Base-by-base conservation (phyloP, 208 protist species). In the Endotrypanum monterogeii region DNA sequence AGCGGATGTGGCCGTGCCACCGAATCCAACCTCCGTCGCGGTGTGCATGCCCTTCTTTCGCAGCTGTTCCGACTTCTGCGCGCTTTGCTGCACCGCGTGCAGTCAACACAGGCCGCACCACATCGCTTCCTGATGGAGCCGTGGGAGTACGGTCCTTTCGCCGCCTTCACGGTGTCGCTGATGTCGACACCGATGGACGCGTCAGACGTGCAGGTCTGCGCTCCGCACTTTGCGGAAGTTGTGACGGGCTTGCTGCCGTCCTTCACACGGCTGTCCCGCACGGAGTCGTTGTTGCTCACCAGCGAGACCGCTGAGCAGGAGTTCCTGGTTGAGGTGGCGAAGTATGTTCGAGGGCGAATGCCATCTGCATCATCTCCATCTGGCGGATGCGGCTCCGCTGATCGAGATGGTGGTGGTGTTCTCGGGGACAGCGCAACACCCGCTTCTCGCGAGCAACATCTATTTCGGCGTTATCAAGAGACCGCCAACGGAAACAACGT, bases 41-140 rank as follows among this genome's bases (percentile, higher is more conserved):
- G 76, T 44, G 70, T 91, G 66, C 88, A 90, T 55, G 74, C n/a
- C 25, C 60, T 92, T 4, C 76, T 89, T 60, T 61, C 73, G 14
- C 67, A 71, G 55, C 70, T 95, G 6, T 90, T 89, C 67, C 65
- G 57, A 3, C 69, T 84, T 3, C 60, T 95, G 41, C 79, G 76
- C 61, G 80, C 67, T 82, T 65, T 80, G 51, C 69, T 69, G 54
- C 72, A 81, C 67, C 79, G 73, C 74, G 70, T 69, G 44, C 68
- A 76, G 62, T 71, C 71, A 20, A 75, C 67, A 63, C 77, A 79
- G 37, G 72, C 69, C 51, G 68, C 78, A 30, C 82, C 88, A 48
- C 84, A 93, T 61, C 78, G 79, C 63, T 94, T 91, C 74, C 48
- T 94, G 46, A 70, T 83, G 9, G 80, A 91, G 67, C 32, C 84